A percentile compares a stretch with the other conserved stretches of the same genome.
Conservation (phyloP, 2,329 filamentous ascomycete genomes). For the Diaporthe australafricana region DNA sequence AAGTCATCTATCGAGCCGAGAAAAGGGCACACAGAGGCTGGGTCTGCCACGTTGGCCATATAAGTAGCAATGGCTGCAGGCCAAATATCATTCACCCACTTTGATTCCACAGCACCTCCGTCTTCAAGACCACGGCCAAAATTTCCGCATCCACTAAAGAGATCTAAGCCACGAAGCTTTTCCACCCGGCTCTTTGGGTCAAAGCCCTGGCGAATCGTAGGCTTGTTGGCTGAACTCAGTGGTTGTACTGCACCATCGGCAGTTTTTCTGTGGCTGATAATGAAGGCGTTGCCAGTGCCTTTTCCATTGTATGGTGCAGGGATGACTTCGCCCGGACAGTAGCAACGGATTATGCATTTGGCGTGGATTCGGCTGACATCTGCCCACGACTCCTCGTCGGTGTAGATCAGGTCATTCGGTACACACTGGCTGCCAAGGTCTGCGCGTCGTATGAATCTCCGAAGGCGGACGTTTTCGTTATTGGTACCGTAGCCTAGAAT, state of each 20-base stretch:
- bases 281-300: constrained; percentile 76
- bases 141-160: constrained; percentile 84
- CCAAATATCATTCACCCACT: constrained; percentile 76
- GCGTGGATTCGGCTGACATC: constrained; percentile 57
- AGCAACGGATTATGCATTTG: constrained; percentile 71
- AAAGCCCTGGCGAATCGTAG: constrained; percentile 61
- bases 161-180: constrained; percentile 71
- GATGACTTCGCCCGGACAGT: constrained; percentile 57
- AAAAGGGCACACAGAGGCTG: constrained; percentile 63
- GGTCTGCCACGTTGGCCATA: constrained; percentile 69
- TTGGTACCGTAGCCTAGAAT: constrained; percentile 54
- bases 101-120: constrained; percentile 72
- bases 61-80: constrained; percentile 76
- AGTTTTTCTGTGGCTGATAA: constrained; percentile 60
- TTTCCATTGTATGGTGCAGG: constrained; percentile 73
- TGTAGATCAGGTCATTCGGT: constrained; percentile 71
- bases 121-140: constrained; percentile 83
- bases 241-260: constrained; percentile 38
- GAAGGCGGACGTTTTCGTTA: constrained; percentile 55
- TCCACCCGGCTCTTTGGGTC: constrained; percentile 52
- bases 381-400: constrained; percentile 55
- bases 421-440: constrained; percentile 51
- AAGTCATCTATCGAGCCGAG: constrained; percentile 80
- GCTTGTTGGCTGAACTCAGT: neutral
- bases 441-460: constrained; percentile 63